Evolutionary conservation across 2,329 filamentous ascomycete genomes (phyloP), one percentile per base, ranked within the genome.

Genomic region (Sporothrix curviconia): DNA sequence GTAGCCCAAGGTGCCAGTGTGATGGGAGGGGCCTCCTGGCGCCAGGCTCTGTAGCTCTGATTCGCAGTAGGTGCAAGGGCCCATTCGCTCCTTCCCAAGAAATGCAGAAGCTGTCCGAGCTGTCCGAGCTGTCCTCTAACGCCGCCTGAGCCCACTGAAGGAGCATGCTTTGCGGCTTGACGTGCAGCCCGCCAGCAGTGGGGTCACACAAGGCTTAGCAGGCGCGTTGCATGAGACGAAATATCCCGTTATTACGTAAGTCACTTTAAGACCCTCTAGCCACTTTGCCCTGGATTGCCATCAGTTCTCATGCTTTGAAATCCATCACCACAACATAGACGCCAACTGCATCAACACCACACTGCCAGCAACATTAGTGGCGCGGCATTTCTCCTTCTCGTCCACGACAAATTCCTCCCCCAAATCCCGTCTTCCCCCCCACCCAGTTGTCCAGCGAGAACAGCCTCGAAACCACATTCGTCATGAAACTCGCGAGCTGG

Each of bases 401-500:
- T 40, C n/a, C 34, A 32, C 36, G 25, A 34, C 37, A 9, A 34
- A 11, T 32, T 17, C 14, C 19, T 15, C 14, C 8, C 19, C 6
- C 37, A 6, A 7, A 12, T n/a, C 19, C 28, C 28, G 12, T 34
- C n/a, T 17, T 22, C 15, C 19, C 15, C 24, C 50, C 11, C 11
- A 11, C 9, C 12, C 25, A 36, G 40, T 40, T 32, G n/a, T 42
- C 14, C 12, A 4, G 14, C 14, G 15, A 22, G 19, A 14, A 15
- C 37, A 30, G 34, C 39, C 28, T 11, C 30, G 34, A 14, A 7
- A 30, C 6, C 50, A 8, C 25, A 17, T 14, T 55, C 62, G 64
- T 60, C 52, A 85, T 85, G 81, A 81, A 79, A 71, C 68, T 80
- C 42, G 72, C 72, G 17, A 69, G 63, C 56, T 64, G 78, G 60